These are phyloP conservation scores for Emericellopsis cladophorae DNA, from an alignment of 2,329 filamentous ascomycete species.

Conservation along the genomic window DNA sequence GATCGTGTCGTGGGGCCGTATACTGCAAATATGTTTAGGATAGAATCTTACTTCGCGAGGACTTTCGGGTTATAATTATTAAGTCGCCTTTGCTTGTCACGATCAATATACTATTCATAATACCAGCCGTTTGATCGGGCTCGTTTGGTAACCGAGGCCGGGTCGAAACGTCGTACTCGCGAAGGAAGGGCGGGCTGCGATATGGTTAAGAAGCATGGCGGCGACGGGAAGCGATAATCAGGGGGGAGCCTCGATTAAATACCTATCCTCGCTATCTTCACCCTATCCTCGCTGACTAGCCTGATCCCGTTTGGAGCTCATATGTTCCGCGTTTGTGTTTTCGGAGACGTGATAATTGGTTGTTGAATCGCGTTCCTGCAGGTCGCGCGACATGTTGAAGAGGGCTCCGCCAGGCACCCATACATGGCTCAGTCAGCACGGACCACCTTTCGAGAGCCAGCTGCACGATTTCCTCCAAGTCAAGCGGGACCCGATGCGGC, in stretches of 20 bases:
- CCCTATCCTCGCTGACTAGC: neutral
- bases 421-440: neutral
- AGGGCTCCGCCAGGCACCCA: neutral
- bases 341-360: neutral
- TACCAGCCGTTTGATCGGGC: no score
- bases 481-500: constrained; percentile 15
- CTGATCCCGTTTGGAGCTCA: neutral
- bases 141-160: no score
- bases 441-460: neutral
- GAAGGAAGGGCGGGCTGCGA: neutral
- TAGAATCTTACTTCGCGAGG: no score
- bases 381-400: neutral
- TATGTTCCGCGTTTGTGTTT: neutral
- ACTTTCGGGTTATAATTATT: no score
- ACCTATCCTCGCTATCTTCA: neutral
- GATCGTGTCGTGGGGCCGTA: no score
- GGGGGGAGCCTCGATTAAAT: neutral
- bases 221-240: neutral
- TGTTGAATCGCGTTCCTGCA: neutral
- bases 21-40: no score
- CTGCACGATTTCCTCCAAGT: neutral
- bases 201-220: neutral
- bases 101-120: no score
- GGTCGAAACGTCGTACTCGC: no score
- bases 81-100: no score